These are phyloP conservation scores for Harrya chromipes DNA, from an alignment of 768 basidiomycete genomes.

Conservation along the genomic window DNA sequence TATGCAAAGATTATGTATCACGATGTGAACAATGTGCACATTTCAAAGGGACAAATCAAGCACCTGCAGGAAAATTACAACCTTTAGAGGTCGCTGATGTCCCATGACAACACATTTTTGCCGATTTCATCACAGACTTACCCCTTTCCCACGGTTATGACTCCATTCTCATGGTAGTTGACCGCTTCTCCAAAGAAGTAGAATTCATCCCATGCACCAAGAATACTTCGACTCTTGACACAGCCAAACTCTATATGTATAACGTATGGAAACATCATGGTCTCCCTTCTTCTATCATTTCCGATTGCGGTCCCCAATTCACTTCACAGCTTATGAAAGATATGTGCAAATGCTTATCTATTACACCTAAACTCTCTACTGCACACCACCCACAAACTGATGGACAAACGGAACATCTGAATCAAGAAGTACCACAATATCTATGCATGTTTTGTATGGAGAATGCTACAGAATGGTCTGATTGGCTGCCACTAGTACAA, in stretches of 20 bases:
- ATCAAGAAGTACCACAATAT: neutral
- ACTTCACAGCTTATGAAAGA: neutral
- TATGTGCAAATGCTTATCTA: neutral
- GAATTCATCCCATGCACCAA: neutral
- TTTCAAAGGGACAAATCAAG: neutral
- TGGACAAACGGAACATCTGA: constrained; percentile 29
- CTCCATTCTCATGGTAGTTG: neutral
- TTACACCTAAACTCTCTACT: constrained; percentile 27
- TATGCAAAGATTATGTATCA: neutral
- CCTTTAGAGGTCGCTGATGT: neutral
- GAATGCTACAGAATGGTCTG: too few relatives aligned
- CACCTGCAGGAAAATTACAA: neutral
- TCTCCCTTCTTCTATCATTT: neutral
- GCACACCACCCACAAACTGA: constrained; percentile 40
- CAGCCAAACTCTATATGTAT: too few relatives aligned
- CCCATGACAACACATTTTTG: neutral
- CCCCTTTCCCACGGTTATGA: neutral
- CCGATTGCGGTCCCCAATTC: neutral
- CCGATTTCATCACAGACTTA: neutral
- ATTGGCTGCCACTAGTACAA: neutral
- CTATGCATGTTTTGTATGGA: too few relatives aligned
- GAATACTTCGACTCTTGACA: neutral
- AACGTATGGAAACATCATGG: neutral
- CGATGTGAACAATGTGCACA: neutral
- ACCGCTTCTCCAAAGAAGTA: neutral